phyloP scores from a whole-genome alignment of 1,284 basidiomycete species.

The Thelephora terrestris region DNA sequence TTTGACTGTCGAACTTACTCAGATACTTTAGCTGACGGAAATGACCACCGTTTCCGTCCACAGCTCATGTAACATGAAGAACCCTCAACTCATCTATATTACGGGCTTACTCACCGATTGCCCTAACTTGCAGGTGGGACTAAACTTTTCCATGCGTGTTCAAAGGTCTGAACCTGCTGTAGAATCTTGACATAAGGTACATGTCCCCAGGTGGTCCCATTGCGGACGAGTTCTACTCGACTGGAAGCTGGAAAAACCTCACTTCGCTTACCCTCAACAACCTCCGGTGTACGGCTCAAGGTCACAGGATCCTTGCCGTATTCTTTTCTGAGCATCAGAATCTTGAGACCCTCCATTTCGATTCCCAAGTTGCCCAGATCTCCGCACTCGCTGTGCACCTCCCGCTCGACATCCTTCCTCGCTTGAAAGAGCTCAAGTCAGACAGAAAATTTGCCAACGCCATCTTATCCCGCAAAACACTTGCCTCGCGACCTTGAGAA shows the following conservation, averaged over 20 bases:
- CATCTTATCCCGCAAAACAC: conserved; percentile 36
- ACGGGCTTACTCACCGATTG: conserved; percentile 42
- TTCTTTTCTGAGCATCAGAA: conserved; percentile 43
- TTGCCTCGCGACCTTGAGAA: conserved; percentile 37
- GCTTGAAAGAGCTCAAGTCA: conserved; percentile 40
- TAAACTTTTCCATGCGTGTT: no score
- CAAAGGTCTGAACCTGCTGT: neutral
- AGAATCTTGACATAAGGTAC: conserved; percentile 38
- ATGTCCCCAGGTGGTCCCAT: conserved; percentile 25
- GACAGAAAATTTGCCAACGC: conserved; percentile 35
- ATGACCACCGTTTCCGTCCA: conserved; percentile 36
- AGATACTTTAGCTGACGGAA: conserved; percentile 29
- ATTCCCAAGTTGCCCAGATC: conserved; percentile 16
- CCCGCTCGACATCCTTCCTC: conserved; percentile 36
- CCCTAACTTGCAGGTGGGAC: conserved; percentile 40
- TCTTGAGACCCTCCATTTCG: conserved; percentile 44
- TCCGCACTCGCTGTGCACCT: conserved; percentile 22
- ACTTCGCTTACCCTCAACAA: conserved; percentile 41
- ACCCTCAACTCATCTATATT: conserved; percentile 38
- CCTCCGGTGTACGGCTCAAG: conserved; percentile 36
- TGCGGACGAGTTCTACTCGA: conserved; percentile 44
- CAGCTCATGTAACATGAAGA: conserved; percentile 39
- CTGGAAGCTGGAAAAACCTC: conserved; percentile 42
- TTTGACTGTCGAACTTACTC: neutral
- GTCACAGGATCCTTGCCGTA: conserved; percentile 30